A percentile compares a stretch with the other conserved stretches of the same genome.
Evolutionary conservation across 352 stramenopile genomes (phyloP).

Genomic region (Aphanomyces euteiches): DNA sequence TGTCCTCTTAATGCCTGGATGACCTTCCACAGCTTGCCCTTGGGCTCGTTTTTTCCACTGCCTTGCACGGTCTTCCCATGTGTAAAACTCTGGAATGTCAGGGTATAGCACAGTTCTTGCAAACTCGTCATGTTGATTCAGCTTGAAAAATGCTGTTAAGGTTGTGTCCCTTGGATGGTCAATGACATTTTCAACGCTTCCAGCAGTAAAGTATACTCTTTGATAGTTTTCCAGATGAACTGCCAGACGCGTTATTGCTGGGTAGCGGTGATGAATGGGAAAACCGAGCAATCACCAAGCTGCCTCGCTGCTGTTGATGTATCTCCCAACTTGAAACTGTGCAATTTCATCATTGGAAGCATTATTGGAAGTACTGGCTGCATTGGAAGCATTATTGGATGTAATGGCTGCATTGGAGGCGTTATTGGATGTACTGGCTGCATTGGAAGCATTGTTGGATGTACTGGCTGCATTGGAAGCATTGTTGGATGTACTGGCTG

Average conservation of each 20-base stretch:
- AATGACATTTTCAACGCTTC: background rate
- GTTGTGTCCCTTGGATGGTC: background rate
- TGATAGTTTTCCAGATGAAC: background rate
- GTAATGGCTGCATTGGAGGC: too few species aligned
- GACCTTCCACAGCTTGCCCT: slow-evolving; percentile 24
- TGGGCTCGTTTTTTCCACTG: slow-evolving; percentile 23
- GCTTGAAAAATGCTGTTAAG: slow-evolving; percentile 32
- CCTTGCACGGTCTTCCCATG: slow-evolving; percentile 26
- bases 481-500: background rate
- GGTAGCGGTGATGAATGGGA: slow-evolving; percentile 30
- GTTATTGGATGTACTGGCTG: too few species aligned
- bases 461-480: too few species aligned
- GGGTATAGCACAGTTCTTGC: slow-evolving; percentile 30
- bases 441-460: too few species aligned
- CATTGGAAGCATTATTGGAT: too few species aligned
- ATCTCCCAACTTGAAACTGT: slow-evolving; percentile 34
- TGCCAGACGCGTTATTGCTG: background rate
- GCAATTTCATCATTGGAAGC: slow-evolving; percentile 33
- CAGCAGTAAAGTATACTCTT: background rate
- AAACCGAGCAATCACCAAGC: slow-evolving; percentile 35
- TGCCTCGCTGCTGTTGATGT: slow-evolving; percentile 38
- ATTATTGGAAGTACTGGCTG: too few species aligned
- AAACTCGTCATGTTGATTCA: slow-evolving; percentile 19
- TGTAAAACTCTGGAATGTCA: slow-evolving; percentile 30
- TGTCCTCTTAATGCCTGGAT: background rate